Percentiles rank a stretch among this genome's conserved stretches.
Conservation (phyloP, 495 filamentous ascomycete genomes). For the Xylaria castorea region DNA sequence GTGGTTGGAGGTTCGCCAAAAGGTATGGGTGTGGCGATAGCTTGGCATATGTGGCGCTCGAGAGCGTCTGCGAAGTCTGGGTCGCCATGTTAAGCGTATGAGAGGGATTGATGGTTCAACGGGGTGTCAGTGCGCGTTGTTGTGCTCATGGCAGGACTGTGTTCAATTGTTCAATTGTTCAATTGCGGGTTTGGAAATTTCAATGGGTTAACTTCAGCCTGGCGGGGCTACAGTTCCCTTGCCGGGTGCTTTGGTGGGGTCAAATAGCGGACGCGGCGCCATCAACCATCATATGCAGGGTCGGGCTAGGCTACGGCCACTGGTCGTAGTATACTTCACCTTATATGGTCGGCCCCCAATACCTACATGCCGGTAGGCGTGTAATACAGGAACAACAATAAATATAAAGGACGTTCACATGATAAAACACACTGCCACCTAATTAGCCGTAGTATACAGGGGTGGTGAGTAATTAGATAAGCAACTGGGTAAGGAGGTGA, state of each 20-base stretch:
- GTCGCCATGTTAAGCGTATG: slow-evolving; percentile 35
- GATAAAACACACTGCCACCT: not conserved
- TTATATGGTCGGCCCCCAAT: no score
- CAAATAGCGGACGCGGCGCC: not conserved
- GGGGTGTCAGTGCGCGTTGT: slow-evolving; percentile 14
- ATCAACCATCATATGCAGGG: not conserved
- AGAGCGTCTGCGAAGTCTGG: slow-evolving; percentile 64
- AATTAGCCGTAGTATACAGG: not conserved
- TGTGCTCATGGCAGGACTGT: not conserved
- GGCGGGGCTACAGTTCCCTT: slow-evolving; percentile 16
- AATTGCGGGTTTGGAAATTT: slow-evolving; percentile 34
- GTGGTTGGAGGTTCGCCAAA: slow-evolving; percentile 77
- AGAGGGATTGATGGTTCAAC: slow-evolving; percentile 2
- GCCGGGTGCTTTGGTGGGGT: slow-evolving; percentile 20
- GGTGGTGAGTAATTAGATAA: not conserved
- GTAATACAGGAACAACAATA: not conserved
- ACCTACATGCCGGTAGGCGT: not conserved
- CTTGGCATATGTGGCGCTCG: slow-evolving; percentile 84
- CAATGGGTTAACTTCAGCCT: slow-evolving; percentile 23
- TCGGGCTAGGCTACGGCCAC: not conserved
- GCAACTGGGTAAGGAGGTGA: not conserved
- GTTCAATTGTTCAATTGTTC: not conserved
- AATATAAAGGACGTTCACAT: no score
- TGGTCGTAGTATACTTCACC: not conserved
- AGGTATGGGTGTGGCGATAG: slow-evolving; percentile 90